Percentiles rank a stretch among this genome's conserved stretches.
These are phyloP conservation scores for Silene coronaria DNA, from an alignment of 179 eudicot genomes.

Conservation along the genomic window DNA sequence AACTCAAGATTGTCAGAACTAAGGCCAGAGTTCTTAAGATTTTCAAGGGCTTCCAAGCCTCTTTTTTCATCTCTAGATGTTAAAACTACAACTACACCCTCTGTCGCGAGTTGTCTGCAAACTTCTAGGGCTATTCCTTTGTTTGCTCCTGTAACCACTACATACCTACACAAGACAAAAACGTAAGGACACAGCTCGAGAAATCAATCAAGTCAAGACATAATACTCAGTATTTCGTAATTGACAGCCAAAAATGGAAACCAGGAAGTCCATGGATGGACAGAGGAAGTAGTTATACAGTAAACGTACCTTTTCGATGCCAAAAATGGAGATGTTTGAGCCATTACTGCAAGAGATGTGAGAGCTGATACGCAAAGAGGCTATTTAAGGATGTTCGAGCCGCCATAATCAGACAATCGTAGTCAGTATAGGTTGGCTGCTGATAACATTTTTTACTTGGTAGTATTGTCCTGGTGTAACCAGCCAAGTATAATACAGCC, in stretches of 20 bases:
- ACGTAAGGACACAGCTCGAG: no score
- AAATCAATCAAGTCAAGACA: no score
- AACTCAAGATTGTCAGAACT: constrained; percentile 30
- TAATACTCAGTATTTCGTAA: no score
- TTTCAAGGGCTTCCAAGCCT: constrained; percentile 46
- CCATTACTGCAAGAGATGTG: neutral
- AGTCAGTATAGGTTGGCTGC: neutral
- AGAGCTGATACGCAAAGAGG: neutral
- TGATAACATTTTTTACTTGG: neutral
- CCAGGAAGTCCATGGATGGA: no score
- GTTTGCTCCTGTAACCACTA: constrained; percentile 63
- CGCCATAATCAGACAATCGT: neutral
- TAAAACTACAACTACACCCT: constrained; percentile 44
- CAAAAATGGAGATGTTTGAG: constrained; percentile 8
- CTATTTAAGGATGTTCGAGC: neutral
- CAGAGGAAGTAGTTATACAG: neutral
- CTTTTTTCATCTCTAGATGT: constrained; percentile 50
- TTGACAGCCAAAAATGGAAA: no score
- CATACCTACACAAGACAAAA: constrained; percentile 31
- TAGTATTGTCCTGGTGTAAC: neutral
- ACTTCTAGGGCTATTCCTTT: constrained; percentile 65
- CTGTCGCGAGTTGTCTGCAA: constrained; percentile 53
- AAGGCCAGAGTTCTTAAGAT: constrained; percentile 33
- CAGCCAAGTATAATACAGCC: neutral
- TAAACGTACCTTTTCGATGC: constrained; percentile 10